Evolutionary conservation across 768 basidiomycete genomes (phyloP).

Genomic region (Mycena latifolia): DNA sequence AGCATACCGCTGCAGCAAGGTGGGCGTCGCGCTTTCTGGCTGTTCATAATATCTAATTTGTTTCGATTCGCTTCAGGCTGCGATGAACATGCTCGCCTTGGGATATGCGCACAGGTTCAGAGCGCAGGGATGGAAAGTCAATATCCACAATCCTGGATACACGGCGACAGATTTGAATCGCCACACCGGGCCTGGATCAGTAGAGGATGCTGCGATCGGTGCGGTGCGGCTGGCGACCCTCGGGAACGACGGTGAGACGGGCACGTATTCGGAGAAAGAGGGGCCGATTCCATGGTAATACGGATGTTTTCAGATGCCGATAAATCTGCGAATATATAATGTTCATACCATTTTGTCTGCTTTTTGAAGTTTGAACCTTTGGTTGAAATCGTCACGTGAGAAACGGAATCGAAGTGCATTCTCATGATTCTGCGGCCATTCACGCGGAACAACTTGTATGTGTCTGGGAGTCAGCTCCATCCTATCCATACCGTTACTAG

Average conservation of each 20-base stretch:
- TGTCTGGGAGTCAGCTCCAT: too few species aligned
- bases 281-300: conserved; percentile 10
- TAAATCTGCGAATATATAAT: too few species aligned
- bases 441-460: too few species aligned
- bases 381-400: too few species aligned
- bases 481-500: too few species aligned
- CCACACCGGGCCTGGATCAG: conserved; percentile 1
- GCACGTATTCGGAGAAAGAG: conserved; percentile 12
- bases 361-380: too few species aligned
- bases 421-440: too few species aligned
- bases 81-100: conserved; percentile 29
- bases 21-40: not conserved
- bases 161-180: conserved; percentile 3
- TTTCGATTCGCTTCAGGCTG: conserved; percentile 5
- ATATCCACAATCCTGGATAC: conserved; percentile 22
- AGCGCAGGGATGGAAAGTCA: conserved; percentile 26
- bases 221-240: conserved; percentile 6
- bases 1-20: conserved; percentile 26
- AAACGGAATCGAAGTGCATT: too few species aligned
- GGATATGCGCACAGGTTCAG: conserved; percentile 13
- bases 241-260: conserved; percentile 9
- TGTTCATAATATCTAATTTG: too few species aligned
- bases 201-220: conserved; percentile 7
- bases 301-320: too few species aligned
- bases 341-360: too few species aligned